A percentile compares a stretch with the other conserved stretches of the same genome.
Conservation (phyloP, 176 grass and related monocot genomes). For the Panicum miliaceum region DNA sequence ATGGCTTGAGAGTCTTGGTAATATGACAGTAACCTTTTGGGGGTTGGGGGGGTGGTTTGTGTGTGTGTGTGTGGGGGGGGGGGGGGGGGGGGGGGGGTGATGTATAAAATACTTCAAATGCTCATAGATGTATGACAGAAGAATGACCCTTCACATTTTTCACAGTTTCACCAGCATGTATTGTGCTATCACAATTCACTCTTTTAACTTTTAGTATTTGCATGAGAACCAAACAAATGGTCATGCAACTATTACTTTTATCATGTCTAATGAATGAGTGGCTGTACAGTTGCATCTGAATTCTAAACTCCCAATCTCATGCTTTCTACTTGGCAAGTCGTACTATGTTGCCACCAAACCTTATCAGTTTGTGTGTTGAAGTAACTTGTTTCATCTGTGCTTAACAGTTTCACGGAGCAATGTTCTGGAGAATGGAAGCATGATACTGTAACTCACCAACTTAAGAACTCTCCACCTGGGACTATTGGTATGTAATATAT, state of each 20-base stretch:
- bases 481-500: conserved; percentile 43
- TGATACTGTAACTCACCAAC: conserved; percentile 16
- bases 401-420: conserved; percentile 50
- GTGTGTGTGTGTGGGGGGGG: too few relatives aligned
- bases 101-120: conserved; percentile 9
- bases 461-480: conserved; percentile 50
- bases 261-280: background rate
- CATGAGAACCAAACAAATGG: background rate
- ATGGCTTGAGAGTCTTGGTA: background rate
- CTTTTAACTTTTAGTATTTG: conserved; percentile 8
- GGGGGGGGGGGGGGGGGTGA: too few relatives aligned
- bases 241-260: background rate
- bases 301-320: background rate
- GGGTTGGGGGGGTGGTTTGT: background rate
- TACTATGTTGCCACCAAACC: background rate
- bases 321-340: background rate
- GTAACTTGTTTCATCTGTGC: conserved; percentile 26
- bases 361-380: conserved; percentile 25
- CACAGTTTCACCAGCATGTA: background rate
- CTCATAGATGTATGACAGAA: conserved; percentile 19
- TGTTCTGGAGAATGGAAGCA: conserved; percentile 43
- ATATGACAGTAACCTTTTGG: background rate
- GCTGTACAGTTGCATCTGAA: background rate
- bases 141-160: background rate
- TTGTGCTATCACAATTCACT: background rate